Evolutionary conservation across 768 basidiomycete species (phyloP).

Genomic region (Russula griseocarnosa): DNA sequence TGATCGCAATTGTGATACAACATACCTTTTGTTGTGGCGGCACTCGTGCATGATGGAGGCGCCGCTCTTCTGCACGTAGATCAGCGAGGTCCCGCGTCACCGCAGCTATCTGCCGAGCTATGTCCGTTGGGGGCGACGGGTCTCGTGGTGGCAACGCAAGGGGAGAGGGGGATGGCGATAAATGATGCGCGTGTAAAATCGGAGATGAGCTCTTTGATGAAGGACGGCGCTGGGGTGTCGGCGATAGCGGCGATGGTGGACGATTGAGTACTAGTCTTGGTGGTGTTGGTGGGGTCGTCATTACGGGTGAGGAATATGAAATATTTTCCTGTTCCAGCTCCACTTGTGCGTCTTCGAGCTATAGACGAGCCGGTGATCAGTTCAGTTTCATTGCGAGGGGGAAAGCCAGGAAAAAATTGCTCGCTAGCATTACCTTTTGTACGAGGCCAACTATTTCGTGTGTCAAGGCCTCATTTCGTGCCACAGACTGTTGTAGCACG

Average conservation of each 20-base stretch:
- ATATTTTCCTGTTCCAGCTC: not conserved
- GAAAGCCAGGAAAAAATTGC: not conserved
- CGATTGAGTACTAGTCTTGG: not conserved
- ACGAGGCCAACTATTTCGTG: constrained; percentile 20
- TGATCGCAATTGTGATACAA: not conserved
- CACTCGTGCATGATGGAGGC: not conserved
- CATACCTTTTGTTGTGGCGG: constrained; percentile 3
- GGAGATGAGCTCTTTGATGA: not conserved
- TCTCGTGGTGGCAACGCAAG: not conserved
- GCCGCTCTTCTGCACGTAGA: constrained; percentile 17
- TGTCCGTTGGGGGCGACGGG: not conserved
- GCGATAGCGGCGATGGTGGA: constrained; percentile 4
- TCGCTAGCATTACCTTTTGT: constrained; percentile 13
- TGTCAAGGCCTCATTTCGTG: constrained; percentile 22
- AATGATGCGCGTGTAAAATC: not conserved
- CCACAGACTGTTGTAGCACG: constrained; percentile 22
- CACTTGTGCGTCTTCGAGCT: constrained; percentile 23
- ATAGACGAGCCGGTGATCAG: not conserved
- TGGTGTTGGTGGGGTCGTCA: not conserved
- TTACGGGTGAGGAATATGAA: not conserved
- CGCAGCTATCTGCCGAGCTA: constrained; percentile 17
- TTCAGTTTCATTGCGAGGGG: not conserved
- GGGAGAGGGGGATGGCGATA: constrained; percentile 1
- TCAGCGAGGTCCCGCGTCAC: constrained; percentile 13
- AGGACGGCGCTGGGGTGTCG: constrained; percentile 10